These are phyloP conservation scores for Lentinula raphanica DNA, from an alignment of 768 basidiomycete species.

Conservation along the genomic window DNA sequence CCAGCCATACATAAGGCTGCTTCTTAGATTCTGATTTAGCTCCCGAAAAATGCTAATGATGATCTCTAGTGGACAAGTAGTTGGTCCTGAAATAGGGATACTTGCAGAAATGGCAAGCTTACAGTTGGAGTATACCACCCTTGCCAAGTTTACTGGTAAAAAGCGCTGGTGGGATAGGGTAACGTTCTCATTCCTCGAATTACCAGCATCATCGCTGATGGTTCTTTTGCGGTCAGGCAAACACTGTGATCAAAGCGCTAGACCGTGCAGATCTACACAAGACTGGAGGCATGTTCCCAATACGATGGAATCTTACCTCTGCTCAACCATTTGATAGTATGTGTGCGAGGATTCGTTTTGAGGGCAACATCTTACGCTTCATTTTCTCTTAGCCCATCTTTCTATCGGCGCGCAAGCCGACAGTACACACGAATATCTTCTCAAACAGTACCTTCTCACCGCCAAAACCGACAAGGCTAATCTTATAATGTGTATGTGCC, in stretches of 20 bases:
- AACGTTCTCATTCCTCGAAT: not conserved
- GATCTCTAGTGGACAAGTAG: constrained; percentile 23
- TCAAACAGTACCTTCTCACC: constrained; percentile 69
- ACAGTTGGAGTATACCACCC: constrained; percentile 82
- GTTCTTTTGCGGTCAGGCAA: constrained; percentile 29
- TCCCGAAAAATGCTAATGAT: not conserved
- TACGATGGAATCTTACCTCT: constrained; percentile 45
- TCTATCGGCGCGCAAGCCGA: constrained; percentile 67
- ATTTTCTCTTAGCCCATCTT: constrained; percentile 29
- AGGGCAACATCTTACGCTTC: not conserved
- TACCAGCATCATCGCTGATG: not conserved
- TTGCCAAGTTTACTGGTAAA: constrained; percentile 74
- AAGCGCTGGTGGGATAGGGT: constrained; percentile 55
- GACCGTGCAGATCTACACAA: constrained; percentile 36
- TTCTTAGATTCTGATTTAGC: no score
- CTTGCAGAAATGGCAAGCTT: constrained; percentile 81
- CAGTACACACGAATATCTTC: constrained; percentile 72
- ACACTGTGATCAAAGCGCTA: constrained; percentile 44
- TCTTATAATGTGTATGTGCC: constrained; percentile 59
- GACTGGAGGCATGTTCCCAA: constrained; percentile 62
- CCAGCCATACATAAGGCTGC: no score
- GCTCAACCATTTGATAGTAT: constrained; percentile 44
- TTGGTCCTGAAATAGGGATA: constrained; percentile 32
- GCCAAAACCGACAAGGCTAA: constrained; percentile 54
- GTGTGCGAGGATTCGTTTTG: constrained; percentile 16